Conservation (phyloP, 2,329 filamentous ascomycete species). For the Epicoccum sorghinum region DNA sequence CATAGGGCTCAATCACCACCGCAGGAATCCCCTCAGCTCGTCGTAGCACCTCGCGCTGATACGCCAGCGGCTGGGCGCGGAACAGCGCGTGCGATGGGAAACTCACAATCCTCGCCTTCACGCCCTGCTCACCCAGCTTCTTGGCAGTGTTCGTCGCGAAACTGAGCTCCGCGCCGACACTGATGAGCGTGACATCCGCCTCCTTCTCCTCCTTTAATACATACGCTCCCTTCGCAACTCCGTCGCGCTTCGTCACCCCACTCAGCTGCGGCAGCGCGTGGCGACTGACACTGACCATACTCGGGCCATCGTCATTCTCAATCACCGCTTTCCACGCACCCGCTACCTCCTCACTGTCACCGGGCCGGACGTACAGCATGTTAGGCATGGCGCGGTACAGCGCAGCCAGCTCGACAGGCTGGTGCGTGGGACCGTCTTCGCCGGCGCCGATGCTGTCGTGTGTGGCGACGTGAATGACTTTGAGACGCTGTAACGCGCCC, state of each 20-base stretch:
- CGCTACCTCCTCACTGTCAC: conserved; percentile 63
- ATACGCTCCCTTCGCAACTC: conserved; percentile 54
- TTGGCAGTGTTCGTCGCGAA: conserved; percentile 51
- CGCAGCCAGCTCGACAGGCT: conserved; percentile 63
- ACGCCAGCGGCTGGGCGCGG: conserved; percentile 53
- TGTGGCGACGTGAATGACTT: conserved; percentile 65
- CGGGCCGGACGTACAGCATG: conserved; percentile 64
- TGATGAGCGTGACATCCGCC: conserved; percentile 55
- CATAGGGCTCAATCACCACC: conserved; percentile 67
- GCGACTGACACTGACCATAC: conserved; percentile 54
- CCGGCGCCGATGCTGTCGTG: conserved; percentile 63
- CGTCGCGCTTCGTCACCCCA: conserved; percentile 48
- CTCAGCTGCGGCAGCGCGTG: conserved; percentile 53
- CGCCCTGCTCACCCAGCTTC: conserved; percentile 37
- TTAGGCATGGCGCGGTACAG: conserved; percentile 69
- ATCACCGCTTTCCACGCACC: conserved; percentile 61
- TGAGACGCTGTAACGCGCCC: conserved; percentile 63
- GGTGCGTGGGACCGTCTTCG: conserved; percentile 67
- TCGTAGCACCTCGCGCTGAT: conserved; percentile 55
- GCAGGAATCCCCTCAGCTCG: conserved; percentile 50
- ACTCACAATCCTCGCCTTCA: conserved; percentile 56
- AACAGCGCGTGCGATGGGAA: conserved; percentile 60
- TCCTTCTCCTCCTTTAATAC: conserved; percentile 52
- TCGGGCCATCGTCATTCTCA: conserved; percentile 47
- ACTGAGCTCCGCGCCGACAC: conserved; percentile 54